Conservation (phyloP, 805 yeast genomes). For the Barnettozyma wickerhamii region DNA sequence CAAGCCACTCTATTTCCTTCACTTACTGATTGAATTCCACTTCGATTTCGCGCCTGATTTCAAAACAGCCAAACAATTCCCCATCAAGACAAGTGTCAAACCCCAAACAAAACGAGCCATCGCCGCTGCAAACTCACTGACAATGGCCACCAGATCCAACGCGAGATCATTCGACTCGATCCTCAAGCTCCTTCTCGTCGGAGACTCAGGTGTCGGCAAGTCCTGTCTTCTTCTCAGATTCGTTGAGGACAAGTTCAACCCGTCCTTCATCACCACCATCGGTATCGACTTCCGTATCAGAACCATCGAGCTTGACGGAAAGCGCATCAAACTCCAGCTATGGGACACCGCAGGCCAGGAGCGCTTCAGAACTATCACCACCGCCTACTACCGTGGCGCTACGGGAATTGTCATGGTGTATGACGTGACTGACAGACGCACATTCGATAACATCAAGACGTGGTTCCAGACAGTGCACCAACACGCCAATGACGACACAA, state of each 20-base stretch:
- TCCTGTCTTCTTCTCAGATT: constrained; percentile 88
- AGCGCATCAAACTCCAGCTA: constrained; percentile 88
- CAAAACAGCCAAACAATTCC: not conserved
- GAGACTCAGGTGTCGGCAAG: constrained; percentile 89
- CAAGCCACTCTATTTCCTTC: too few relatives aligned
- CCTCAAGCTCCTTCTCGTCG: constrained; percentile 87
- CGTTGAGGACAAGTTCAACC: constrained; percentile 95
- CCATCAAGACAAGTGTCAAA: not conserved
- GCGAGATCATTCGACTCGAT: constrained; percentile 83
- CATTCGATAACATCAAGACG: constrained; percentile 86
- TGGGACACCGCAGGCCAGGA: constrained; percentile 99
- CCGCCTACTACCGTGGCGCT: constrained; percentile 90
- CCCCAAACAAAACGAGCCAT: not conserved
- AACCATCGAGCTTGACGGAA: constrained; percentile 90
- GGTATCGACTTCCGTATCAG: constrained; percentile 98
- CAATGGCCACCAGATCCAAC: constrained; percentile 51
- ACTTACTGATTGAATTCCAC: too few relatives aligned
- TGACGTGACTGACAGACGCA: constrained; percentile 84
- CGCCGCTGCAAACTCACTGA: not conserved
- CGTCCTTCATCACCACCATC: constrained; percentile 93
- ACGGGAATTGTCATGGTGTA: constrained; percentile 82
- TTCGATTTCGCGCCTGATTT: not conserved
- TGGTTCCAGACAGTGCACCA: constrained; percentile 97
- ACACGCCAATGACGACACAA: constrained; percentile 96
- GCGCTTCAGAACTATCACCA: constrained; percentile 88